Evolutionary conservation across 1,284 basidiomycete genomes (phyloP).

Genomic region (Ganoderma leucocontextum): DNA sequence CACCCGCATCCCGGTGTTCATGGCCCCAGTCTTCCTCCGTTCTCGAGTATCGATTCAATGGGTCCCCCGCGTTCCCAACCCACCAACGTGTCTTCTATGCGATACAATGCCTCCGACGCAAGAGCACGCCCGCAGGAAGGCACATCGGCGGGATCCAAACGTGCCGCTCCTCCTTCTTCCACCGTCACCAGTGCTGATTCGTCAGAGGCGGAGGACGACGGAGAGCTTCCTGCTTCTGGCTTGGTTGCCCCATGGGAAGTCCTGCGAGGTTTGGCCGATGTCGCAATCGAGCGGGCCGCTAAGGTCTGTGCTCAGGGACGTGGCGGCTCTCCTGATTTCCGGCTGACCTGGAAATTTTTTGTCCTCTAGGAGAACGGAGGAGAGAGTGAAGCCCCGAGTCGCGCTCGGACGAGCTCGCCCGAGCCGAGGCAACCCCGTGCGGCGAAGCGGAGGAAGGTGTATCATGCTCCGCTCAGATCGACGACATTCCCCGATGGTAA

Average conservation of each 20-base stretch:
- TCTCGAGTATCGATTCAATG: constrained; percentile 72
- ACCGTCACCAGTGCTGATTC: constrained; percentile 79
- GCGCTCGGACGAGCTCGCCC: constrained; percentile 73
- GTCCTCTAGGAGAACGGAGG: constrained; percentile 70
- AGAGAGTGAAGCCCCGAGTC: constrained; percentile 76
- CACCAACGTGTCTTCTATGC: constrained; percentile 62
- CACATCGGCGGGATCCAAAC: constrained; percentile 56
- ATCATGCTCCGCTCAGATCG: constrained; percentile 59
- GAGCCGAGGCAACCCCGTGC: constrained; percentile 68
- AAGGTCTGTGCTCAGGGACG: constrained; percentile 54
- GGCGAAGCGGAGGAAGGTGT: constrained; percentile 74
- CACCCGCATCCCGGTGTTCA: constrained; percentile 39
- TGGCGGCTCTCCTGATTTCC: constrained; percentile 26
- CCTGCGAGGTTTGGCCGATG: constrained; percentile 79
- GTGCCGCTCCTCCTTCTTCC: constrained; percentile 65
- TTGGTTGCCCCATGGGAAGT: constrained; percentile 87
- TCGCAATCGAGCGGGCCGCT: constrained; percentile 77
- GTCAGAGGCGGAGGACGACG: constrained; percentile 78
- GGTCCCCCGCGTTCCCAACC: constrained; percentile 56
- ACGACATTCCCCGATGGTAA: constrained; percentile 76
- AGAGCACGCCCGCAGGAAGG: constrained; percentile 44
- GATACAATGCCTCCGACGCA: constrained; percentile 60
- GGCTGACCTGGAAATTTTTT: constrained; percentile 19
- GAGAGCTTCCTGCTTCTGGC: constrained; percentile 81
- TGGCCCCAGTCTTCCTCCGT: constrained; percentile 70